phyloP scores from a whole-genome alignment of 768 basidiomycete species.

The Suillus discolor region DNA sequence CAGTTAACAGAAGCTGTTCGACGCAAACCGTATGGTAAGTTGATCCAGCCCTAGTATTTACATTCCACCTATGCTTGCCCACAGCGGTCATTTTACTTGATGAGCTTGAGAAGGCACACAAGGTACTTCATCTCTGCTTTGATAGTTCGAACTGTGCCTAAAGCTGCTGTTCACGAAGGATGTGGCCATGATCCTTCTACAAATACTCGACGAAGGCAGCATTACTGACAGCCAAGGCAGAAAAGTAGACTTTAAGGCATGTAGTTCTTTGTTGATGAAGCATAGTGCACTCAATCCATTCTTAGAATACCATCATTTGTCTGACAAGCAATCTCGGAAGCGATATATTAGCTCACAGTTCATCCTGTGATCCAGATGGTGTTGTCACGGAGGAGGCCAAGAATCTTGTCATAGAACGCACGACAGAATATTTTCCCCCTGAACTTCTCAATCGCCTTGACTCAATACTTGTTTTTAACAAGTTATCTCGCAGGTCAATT shows the following conservation, averaged over 20 bases:
- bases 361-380: conserved; percentile 65
- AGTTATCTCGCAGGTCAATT: conserved; percentile 73
- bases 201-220: conserved; percentile 88
- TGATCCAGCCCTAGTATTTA: background rate
- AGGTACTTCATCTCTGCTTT: conserved; percentile 40
- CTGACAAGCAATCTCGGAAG: conserved; percentile 87
- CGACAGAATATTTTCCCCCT: conserved; percentile 82
- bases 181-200: conserved; percentile 87
- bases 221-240: conserved; percentile 92
- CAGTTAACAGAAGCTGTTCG: conserved; percentile 69
- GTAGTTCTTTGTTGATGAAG: background rate
- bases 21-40: conserved; percentile 55
- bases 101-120: conserved; percentile 81
- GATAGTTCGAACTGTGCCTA: background rate
- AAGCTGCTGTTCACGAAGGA: conserved; percentile 45
- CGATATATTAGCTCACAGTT: conserved; percentile 70
- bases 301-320: conserved; percentile 87
- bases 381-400: conserved; percentile 63
- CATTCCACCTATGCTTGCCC: background rate
- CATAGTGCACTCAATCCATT: background rate
- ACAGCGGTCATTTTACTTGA: conserved; percentile 66
- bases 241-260: conserved; percentile 87
- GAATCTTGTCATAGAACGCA: conserved; percentile 70
- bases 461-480: conserved; percentile 89
- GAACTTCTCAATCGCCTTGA: conserved; percentile 91